phyloP scores from a whole-genome alignment of 306 rosid species.

The Cyclanthera cordifolia region DNA sequence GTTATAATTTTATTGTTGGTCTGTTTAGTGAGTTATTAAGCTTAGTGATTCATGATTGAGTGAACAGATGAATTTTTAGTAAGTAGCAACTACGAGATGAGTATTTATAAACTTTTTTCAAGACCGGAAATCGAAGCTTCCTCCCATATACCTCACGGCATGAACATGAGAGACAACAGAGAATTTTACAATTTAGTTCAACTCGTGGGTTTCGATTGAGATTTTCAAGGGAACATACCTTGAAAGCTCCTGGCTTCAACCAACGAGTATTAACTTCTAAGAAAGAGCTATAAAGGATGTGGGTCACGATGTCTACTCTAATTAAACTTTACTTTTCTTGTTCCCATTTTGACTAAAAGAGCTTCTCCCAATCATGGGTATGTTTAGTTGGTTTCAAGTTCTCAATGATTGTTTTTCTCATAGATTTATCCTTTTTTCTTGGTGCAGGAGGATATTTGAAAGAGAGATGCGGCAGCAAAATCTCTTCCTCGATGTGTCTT shows the following conservation, averaged over 20 bases:
- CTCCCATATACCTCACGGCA: too few relatives aligned
- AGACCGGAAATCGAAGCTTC: too few relatives aligned
- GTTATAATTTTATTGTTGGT: background rate
- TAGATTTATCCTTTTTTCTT: slow-evolving; percentile 3
- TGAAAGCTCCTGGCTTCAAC: too few relatives aligned
- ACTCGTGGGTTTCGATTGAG: too few relatives aligned
- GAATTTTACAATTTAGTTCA: too few relatives aligned
- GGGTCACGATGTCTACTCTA: background rate
- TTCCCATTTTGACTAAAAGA: background rate
- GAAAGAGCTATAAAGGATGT: background rate
- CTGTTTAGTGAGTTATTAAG: background rate
- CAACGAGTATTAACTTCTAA: too few relatives aligned
- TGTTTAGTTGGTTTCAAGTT: background rate
- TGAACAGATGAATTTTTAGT: background rate
- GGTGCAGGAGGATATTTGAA: slow-evolving; percentile 38
- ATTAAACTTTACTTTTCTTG: background rate
- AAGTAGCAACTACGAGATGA: background rate
- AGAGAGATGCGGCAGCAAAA: slow-evolving; percentile 38
- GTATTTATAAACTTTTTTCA: too few relatives aligned
- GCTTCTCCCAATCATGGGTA: background rate
- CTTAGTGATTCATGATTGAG: background rate
- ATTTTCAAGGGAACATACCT: too few relatives aligned
- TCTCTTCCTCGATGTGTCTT: slow-evolving; percentile 67
- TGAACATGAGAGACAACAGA: too few relatives aligned
- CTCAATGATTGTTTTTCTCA: background rate